Evolutionary conservation across 2,329 filamentous ascomycete genomes (phyloP), one percentile per base, ranked within the genome.

Genomic region (Aspergillus sp.): DNA sequence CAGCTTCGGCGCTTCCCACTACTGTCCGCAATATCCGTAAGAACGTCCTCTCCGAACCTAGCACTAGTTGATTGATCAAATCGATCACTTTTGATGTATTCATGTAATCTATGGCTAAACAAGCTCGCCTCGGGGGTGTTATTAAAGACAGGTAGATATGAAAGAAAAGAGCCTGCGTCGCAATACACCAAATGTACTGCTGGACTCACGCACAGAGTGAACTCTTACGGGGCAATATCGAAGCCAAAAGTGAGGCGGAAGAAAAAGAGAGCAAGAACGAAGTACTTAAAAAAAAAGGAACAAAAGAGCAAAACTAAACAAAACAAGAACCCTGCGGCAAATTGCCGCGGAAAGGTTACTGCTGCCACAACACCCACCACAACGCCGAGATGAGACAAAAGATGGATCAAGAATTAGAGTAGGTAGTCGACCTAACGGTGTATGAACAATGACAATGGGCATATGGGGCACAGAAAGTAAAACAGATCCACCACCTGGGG

Each of bases 331-430:
- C 62, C 64, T 65, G 49, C 48, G 59, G 40, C 57, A 57, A 58
- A 59, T 39, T 57, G 40, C 56, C 51, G 57, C 55, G 51, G 40
- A 42, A 40, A 44, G 53, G 52, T 48, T 56, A 57, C 54, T 52
- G 53, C 47, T 60, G 46, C 51, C 46, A 56, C 51, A 50, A 51
- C 56, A 61, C 50, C 49, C 46, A 57, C 58, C 63, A 54, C 54
- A 65, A 66, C 64, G 62, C 64, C 60, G 53, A 34, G 33, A 60
- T 54, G 13, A 58, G 56, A 50, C 51, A 45, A 39, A 27, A 61
- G 11, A 19, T 3, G 27, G 24, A 27, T 27, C 53, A 33, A 30
- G 37, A 59, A 57, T 41, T 47, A 46, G 39, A 51, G 57, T 44
- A 57, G 49, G 57, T 47, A 57, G 49, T 61, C 54, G 53, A 63